Evolutionary conservation across 2,329 filamentous ascomycete species (phyloP).

Genomic region (Fusarium algeriense): DNA sequence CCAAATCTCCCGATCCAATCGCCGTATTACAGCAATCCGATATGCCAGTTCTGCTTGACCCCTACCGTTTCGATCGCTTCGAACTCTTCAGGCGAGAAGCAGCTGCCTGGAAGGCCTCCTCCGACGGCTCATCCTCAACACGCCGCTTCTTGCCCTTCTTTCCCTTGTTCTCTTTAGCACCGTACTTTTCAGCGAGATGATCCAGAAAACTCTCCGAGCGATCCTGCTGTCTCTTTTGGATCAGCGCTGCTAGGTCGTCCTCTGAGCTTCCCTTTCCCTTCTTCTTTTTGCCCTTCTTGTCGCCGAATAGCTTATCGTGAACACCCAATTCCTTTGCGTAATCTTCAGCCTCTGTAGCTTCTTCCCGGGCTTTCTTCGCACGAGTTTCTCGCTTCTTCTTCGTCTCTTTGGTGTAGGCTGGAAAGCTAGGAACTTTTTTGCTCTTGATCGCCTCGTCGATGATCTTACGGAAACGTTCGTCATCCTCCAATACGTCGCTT

Average conservation of each 20-base stretch:
- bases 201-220: slow-evolving; percentile 74
- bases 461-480: slow-evolving; percentile 83
- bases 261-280: slow-evolving; percentile 61
- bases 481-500: slow-evolving; percentile 84
- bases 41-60: not conserved
- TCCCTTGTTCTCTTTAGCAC: slow-evolving; percentile 55
- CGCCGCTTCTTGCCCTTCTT: slow-evolving; percentile 66
- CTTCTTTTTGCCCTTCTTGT: slow-evolving; percentile 60
- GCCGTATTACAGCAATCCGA: not conserved
- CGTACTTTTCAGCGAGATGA: slow-evolving; percentile 82
- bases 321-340: slow-evolving; percentile 81
- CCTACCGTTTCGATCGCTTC: slow-evolving; percentile 44
- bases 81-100: slow-evolving; percentile 59
- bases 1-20: slow-evolving; percentile 2
- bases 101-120: slow-evolving; percentile 71
- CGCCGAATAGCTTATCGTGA: slow-evolving; percentile 75
- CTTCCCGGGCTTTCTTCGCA: slow-evolving; percentile 71
- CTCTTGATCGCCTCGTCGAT: slow-evolving; percentile 83
- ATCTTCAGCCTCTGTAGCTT: slow-evolving; percentile 79
- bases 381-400: slow-evolving; percentile 72
- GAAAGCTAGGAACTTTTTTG: slow-evolving; percentile 74
- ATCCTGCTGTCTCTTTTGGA: slow-evolving; percentile 76
- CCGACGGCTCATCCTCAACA: slow-evolving; percentile 73
- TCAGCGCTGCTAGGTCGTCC: slow-evolving; percentile 76
- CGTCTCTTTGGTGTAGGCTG: slow-evolving; percentile 79